Evolutionary conservation across 768 basidiomycete species (phyloP).

Genomic region (Kockovaella imperatae): DNA sequence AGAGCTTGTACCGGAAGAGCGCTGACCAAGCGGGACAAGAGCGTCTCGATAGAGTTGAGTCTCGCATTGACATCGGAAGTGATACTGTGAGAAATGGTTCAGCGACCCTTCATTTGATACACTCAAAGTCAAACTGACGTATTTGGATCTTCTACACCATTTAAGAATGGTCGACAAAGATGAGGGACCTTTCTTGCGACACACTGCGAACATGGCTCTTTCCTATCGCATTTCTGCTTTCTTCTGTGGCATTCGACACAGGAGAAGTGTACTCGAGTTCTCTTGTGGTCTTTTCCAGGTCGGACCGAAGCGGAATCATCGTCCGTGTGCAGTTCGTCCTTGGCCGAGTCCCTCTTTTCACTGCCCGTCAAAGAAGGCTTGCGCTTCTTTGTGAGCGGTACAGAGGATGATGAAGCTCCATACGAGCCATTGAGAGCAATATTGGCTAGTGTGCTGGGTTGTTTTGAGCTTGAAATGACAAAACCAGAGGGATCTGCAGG

Average conservation of each 20-base stretch:
- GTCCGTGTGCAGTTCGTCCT: conserved; percentile 22
- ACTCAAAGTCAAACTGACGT: conserved; percentile 19
- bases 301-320: conserved; percentile 25
- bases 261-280: conserved; percentile 41
- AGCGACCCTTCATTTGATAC: neutral
- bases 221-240: conserved; percentile 43
- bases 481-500: no score
- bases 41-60: conserved; percentile 41
- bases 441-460: neutral
- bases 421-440: no score
- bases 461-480: neutral
- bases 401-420: neutral
- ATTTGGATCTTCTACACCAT: conserved; percentile 42
- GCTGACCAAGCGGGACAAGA: conserved; percentile 34
- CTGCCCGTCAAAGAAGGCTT: conserved; percentile 13
- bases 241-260: conserved; percentile 39
- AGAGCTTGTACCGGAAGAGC: conserved; percentile 11
- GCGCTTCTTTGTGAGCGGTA: conserved; percentile 17
- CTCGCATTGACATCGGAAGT: conserved; percentile 42
- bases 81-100: conserved; percentile 11
- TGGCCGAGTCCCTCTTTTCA: conserved; percentile 15
- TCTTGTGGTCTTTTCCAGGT: conserved; percentile 18
- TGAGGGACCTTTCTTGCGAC: conserved; percentile 44
- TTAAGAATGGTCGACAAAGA: conserved; percentile 45
- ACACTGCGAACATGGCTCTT: conserved; percentile 43